Evolutionary conservation across 2,329 filamentous ascomycete genomes (phyloP).

Genomic region (Dactylonectria estremocensis): DNA sequence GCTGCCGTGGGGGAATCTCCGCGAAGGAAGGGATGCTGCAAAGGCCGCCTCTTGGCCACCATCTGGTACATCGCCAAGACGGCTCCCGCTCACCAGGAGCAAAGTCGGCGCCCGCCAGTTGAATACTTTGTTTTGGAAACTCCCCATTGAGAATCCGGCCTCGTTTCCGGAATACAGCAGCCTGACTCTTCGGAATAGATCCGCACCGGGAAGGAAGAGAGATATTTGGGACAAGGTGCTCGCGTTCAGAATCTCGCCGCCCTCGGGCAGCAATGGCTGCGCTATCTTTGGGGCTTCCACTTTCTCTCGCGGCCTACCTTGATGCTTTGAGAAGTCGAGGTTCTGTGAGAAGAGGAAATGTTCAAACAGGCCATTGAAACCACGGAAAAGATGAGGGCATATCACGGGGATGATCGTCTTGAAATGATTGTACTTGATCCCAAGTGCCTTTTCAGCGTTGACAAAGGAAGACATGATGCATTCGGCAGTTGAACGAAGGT

Average conservation of each 20-base stretch:
- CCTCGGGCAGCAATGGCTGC: slow-evolving; percentile 66
- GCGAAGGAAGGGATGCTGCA: slow-evolving; percentile 74
- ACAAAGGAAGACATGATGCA: slow-evolving; percentile 77
- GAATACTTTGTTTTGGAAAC: slow-evolving; percentile 81
- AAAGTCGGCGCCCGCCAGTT: slow-evolving; percentile 85
- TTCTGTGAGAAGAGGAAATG: slow-evolving; percentile 83
- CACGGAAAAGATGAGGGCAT: slow-evolving; percentile 77
- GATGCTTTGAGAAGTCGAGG: slow-evolving; percentile 74
- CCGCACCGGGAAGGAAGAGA: slow-evolving; percentile 77
- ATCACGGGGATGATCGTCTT: slow-evolving; percentile 71
- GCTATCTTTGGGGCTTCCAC: slow-evolving; percentile 46
- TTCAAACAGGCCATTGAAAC: slow-evolving; percentile 79
- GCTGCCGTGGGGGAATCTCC: slow-evolving; percentile 69
- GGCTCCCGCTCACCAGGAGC: slow-evolving; percentile 77
- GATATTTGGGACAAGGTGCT: slow-evolving; percentile 79
- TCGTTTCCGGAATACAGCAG: slow-evolving; percentile 79
- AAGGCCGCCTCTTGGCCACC: slow-evolving; percentile 70
- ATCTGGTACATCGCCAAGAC: slow-evolving; percentile 65
- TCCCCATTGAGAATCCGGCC: slow-evolving; percentile 83
- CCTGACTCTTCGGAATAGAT: slow-evolving; percentile 76
- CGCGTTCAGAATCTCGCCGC: slow-evolving; percentile 75
- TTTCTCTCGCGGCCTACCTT: slow-evolving; percentile 43
- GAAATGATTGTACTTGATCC: slow-evolving; percentile 75
- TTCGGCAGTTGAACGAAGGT: slow-evolving; percentile 74
- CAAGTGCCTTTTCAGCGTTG: slow-evolving; percentile 74